Base-by-base conservation (phyloP, 345 rosid genomes). In the Acer yangbiense region DNA sequence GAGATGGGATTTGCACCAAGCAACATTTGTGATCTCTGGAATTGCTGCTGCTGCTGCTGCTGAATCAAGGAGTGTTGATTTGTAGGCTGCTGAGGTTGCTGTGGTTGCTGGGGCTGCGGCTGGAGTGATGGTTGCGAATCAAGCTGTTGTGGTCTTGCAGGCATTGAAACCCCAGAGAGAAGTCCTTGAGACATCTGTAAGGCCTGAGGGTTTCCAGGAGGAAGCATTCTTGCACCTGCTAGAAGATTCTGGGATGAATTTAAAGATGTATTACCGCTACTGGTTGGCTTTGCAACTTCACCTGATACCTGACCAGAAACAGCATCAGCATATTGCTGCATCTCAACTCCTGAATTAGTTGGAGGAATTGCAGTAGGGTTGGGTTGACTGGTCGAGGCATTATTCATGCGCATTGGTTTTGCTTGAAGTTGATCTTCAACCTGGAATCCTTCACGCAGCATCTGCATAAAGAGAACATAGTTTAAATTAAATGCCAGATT, bases 41-140 rank as follows among this genome's bases (percentile, higher is more conserved):
- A 86, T 27, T 90, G 98, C 68, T 86, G 77, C 65, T 89, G 98
- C 80, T 91, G 94, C 69, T 89, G 98, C 80, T 90, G 98, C 72
- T 88, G 91, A 78, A 86, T 79, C 82, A 88, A 78, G 68, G 91
- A 74, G 58, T 89, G 91, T 62, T 86, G 95, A 76, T 71, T 81
- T 78, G 87, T 91, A 50, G 83, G 88, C 70, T 78, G 85, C 77
- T 44, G 83, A 10, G 41, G 79, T 23, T 55, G 79, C 25, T n/a
- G 85, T 50, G 84, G 87, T 39, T 61, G 82, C 43, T 76, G 90
- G 69, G 75, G 81, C 81, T 83, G 91, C 72, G 82, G 81, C 77
- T 82, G 89, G 67, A 88, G 83, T 58, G 80, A 81, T 73, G 86
- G 70, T 64, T 90, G 96, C 62, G 79, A 71, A 78, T 95, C 96